Evolutionary conservation across 73 alveolate genomes (phyloP), one percentile per base, ranked within the genome.

Genomic region (Tetrahymena thermophila): DNA sequence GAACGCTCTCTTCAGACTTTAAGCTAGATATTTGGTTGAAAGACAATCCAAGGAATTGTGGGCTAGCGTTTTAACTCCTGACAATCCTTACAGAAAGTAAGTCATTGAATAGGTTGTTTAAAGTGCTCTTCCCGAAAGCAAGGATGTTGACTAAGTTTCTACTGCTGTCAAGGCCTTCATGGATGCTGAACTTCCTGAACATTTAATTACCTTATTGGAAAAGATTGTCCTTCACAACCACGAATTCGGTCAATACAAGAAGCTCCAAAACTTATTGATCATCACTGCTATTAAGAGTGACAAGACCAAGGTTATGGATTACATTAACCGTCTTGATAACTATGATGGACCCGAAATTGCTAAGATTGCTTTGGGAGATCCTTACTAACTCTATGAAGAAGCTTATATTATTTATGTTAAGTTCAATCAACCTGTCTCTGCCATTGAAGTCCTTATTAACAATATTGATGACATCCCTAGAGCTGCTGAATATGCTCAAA

Each of bases 211-310:
- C 93, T 98, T 99, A 84, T 98, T 99, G 93, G 99, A 99, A 96
- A 99, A 99, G 97, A 98, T 99, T 94, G 99, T 99, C 71, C 97
- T 99, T 93, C 99, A 99, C 98, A 99, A 99, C 97, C 98, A 99
- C 56, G 99, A 98, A 94, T 94, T 96, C 97, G 98, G 98, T 97
- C 99, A 98, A 97, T 98, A 98, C 98, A 97, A 98, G 97, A 98
- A 98, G 95, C 97, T 99, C 94, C 99, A 99, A 97, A 99, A 99
- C 96, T 97, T 99, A 96, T 97, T 99, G 94, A 98, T 99, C 84
- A 97, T 99, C 56, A 99, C 99, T 31, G 99, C 99, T 31, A 99
- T 99, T 95, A 98, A 99, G 96, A 98, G 99, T 38, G 99, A 99
- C 97, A 95, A 96, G 89, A 85, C 99, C 35, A 98, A 99, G 85